phyloP scores from a whole-genome alignment of 768 basidiomycete species.

The Leccinellum luteum region DNA sequence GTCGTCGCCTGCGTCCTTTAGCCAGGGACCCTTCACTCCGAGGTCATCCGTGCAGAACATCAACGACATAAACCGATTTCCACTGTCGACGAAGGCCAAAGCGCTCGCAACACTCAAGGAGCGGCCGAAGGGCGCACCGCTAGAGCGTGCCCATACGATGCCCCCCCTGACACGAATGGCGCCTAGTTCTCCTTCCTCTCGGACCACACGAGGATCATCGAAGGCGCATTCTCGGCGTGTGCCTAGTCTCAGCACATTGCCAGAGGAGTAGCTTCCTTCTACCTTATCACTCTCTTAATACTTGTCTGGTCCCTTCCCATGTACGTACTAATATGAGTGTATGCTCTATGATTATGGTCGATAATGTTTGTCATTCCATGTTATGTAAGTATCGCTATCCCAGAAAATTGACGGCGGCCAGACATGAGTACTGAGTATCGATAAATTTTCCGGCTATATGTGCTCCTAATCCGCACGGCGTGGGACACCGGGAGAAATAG shows the following conservation, averaged over 20 bases:
- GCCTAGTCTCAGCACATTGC: slow-evolving; percentile 4
- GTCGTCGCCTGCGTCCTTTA: not conserved
- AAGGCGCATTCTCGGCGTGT: not conserved
- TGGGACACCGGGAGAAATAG: too few species aligned
- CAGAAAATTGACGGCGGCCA: too few species aligned
- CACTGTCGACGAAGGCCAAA: not conserved
- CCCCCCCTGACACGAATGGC: slow-evolving; percentile 1
- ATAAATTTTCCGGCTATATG: too few species aligned
- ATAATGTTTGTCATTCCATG: not conserved
- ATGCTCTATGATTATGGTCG: slow-evolving; percentile 1
- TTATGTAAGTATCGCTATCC: too few species aligned
- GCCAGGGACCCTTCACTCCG: not conserved
- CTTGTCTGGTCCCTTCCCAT: not conserved
- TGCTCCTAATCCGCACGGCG: too few species aligned
- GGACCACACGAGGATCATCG: not conserved
- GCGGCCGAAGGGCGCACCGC: not conserved
- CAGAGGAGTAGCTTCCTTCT: slow-evolving; percentile 6
- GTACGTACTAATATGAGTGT: slow-evolving; percentile 11
- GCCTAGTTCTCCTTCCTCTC: not conserved
- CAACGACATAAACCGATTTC: not conserved
- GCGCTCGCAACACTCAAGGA: slow-evolving; percentile 2
- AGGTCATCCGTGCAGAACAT: not conserved
- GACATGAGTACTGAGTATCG: too few species aligned
- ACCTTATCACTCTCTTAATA: not conserved
- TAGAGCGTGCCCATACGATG: slow-evolving; percentile 19